phyloP scores from a whole-genome alignment of 192 early-diverging fungal genomes.

The Backusella tuberculispora region DNA sequence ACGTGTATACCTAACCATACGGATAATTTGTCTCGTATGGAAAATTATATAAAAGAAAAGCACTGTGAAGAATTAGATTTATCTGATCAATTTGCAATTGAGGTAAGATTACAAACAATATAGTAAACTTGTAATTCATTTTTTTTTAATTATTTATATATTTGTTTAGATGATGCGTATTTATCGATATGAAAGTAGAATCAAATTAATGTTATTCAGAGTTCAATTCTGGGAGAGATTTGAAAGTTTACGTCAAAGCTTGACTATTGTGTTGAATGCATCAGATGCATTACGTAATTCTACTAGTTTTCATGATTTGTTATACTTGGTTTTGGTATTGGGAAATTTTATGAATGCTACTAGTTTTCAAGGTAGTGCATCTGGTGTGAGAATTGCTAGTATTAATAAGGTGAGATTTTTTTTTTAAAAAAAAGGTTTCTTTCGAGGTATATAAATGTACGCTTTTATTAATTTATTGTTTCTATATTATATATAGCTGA shows the following conservation, averaged over 20 bases:
- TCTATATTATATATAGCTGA: conserved; percentile 43
- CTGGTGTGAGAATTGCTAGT: conserved; percentile 78
- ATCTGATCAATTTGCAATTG: conserved; percentile 73
- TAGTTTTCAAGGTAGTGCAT: conserved; percentile 80
- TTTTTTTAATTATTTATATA: background rate
- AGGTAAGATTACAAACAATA: conserved; percentile 35
- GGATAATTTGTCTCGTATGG: conserved; percentile 47
- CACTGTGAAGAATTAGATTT: conserved; percentile 57
- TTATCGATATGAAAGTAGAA: conserved; percentile 71
- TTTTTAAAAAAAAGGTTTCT: no score
- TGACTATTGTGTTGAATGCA: conserved; percentile 59
- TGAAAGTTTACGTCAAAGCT: conserved; percentile 59
- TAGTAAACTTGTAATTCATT: background rate
- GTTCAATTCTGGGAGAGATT: conserved; percentile 66
- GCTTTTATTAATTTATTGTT: no score
- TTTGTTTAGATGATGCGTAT: conserved; percentile 64
- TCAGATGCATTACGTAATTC: conserved; percentile 66
- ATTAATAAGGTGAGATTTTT: conserved; percentile 63
- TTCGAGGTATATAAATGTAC: no score
- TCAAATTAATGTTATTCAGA: conserved; percentile 69
- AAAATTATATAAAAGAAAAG: conserved; percentile 46
- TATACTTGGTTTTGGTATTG: conserved; percentile 70
- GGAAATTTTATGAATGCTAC: conserved; percentile 87
- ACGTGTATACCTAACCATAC: conserved; percentile 67
- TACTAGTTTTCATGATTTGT: conserved; percentile 66